Conservation (phyloP, 805 yeast genomes). For the Myxozyma neglecta region DNA sequence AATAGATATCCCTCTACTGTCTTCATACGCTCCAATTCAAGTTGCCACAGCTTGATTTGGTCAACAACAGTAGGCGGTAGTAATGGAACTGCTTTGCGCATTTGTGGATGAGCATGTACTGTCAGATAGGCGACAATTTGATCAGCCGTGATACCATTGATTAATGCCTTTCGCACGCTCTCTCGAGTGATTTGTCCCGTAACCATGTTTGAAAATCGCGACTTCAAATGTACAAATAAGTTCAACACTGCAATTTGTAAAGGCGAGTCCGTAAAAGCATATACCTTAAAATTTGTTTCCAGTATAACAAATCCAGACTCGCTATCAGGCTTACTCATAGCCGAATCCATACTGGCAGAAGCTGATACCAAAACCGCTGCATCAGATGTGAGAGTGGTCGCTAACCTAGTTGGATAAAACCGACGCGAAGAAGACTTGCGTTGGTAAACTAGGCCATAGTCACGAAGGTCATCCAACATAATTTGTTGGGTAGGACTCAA, state of each 20-base stretch:
- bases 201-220: slow-evolving; percentile 88
- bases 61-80: slow-evolving; percentile 97
- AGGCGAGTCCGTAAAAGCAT: slow-evolving; percentile 60
- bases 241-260: slow-evolving; percentile 90
- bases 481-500: slow-evolving; percentile 76
- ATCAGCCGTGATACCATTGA: slow-evolving; percentile 90
- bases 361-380: slow-evolving; percentile 69
- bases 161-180: slow-evolving; percentile 77
- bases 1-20: slow-evolving; percentile 84
- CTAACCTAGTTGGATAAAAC: slow-evolving; percentile 87
- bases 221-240: slow-evolving; percentile 78
- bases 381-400: slow-evolving; percentile 87
- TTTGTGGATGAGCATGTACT: slow-evolving; percentile 91
- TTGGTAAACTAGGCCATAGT: slow-evolving; percentile 85
- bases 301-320: slow-evolving; percentile 71
- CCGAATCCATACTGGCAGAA: slow-evolving; percentile 71
- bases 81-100: slow-evolving; percentile 63
- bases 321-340: slow-evolving; percentile 42
- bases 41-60: slow-evolving; percentile 93
- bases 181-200: slow-evolving; percentile 92
- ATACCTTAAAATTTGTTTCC: slow-evolving; percentile 90
- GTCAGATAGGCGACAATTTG: slow-evolving; percentile 88
- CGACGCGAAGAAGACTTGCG: slow-evolving; percentile 54
- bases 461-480: slow-evolving; percentile 86
- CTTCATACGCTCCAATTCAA: slow-evolving; percentile 89